Percentiles rank a stretch among this genome's conserved stretches.
phyloP scores from a whole-genome alignment of 2,329 filamentous ascomycete genomes.

The Botrytis tulipae region DNA sequence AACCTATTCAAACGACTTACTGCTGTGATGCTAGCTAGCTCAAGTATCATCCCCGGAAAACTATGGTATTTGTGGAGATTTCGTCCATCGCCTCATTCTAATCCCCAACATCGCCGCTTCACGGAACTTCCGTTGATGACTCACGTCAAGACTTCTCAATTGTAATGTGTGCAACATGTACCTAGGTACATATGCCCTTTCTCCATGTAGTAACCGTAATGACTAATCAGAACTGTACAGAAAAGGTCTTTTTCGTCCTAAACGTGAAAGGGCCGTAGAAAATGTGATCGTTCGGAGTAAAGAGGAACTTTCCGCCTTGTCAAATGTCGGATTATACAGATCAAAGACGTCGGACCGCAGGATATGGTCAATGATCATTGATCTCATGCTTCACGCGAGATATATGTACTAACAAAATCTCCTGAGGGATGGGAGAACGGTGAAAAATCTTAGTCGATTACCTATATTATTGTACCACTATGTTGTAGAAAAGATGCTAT shows the following conservation, averaged over 20 bases:
- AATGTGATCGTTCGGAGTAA: neutral
- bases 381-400: neutral
- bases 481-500: neutral
- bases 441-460: neutral
- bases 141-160: neutral
- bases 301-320: neutral
- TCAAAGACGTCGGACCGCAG: rapidly evolving
- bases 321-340: neutral
- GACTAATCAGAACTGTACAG: neutral
- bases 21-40: neutral
- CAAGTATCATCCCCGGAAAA: neutral
- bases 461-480: neutral
- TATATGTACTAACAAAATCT: too few species aligned
- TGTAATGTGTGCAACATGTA: too few species aligned
- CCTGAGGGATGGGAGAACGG: neutral
- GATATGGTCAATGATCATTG: neutral
- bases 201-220: too few species aligned
- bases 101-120: too few species aligned
- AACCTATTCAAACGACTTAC: neutral
- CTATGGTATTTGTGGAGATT: neutral
- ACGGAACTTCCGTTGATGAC: neutral
- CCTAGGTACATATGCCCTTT: neutral
- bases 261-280: neutral
- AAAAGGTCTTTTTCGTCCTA: neutral
- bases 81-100: neutral